Conservation (phyloP, 768 basidiomycete genomes). For the Lepiota subincarnata region DNA sequence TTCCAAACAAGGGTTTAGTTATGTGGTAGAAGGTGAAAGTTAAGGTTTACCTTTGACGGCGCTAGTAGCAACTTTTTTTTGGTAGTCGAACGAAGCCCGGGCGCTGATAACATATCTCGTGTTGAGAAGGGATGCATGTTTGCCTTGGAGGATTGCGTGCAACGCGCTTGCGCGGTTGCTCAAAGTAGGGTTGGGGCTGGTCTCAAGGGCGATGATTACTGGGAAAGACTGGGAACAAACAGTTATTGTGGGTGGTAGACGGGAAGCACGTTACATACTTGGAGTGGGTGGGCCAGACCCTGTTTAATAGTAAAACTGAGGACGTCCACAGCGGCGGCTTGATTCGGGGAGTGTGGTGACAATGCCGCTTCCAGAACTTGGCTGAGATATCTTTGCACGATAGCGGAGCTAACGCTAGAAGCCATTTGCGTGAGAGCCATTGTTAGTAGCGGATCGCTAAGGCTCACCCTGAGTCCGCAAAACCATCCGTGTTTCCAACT, state of each 20-base stretch:
- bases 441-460: background rate
- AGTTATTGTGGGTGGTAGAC: background rate
- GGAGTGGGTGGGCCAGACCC: slow-evolving; percentile 91
- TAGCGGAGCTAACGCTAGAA: slow-evolving; percentile 83
- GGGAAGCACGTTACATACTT: slow-evolving; percentile 40
- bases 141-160: slow-evolving; percentile 78
- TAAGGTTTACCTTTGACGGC: slow-evolving; percentile 48
- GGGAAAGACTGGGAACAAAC: slow-evolving; percentile 68
- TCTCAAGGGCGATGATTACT: slow-evolving; percentile 90
- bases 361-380: slow-evolving; percentile 80
- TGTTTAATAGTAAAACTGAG: slow-evolving; percentile 91
- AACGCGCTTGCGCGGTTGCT: slow-evolving; percentile 75
- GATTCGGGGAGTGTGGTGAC: slow-evolving; percentile 65
- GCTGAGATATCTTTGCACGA: slow-evolving; percentile 88
- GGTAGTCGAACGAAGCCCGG: slow-evolving; percentile 78
- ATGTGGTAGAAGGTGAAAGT: background rate
- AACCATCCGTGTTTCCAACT: slow-evolving; percentile 91
- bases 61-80: slow-evolving; percentile 49
- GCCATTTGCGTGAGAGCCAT: background rate
- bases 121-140: slow-evolving; percentile 88
- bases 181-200: slow-evolving; percentile 56
- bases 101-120: slow-evolving; percentile 81
- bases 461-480: slow-evolving; percentile 92
- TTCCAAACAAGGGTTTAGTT: slow-evolving; percentile 19
- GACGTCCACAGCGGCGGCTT: slow-evolving; percentile 84